Percentiles rank a stretch among this genome's conserved stretches.
Evolutionary conservation across 202 grass and related monocot genomes (phyloP).

Genomic region (Panicum hallii): DNA sequence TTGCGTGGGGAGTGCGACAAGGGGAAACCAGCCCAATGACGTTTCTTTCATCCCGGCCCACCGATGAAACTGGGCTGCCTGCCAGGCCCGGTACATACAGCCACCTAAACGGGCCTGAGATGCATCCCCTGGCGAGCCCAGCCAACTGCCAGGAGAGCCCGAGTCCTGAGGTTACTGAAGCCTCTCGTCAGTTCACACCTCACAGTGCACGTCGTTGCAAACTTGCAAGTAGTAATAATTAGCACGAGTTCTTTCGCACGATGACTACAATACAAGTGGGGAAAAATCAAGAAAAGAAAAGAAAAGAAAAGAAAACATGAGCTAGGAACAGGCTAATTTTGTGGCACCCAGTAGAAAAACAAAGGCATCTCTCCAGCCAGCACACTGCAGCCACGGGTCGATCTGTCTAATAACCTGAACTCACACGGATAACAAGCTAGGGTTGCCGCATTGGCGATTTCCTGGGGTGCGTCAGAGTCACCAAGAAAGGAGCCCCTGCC

Average conservation of each 20-base stretch:
- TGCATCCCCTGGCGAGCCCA: no score
- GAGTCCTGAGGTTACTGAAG: no score
- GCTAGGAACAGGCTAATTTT: conserved; percentile 55
- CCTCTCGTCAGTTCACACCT: no score
- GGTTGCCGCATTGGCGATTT: not conserved
- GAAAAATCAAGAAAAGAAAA: not conserved
- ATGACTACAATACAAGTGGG: conserved; percentile 36
- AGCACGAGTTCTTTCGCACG: conserved; percentile 38
- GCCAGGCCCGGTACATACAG: no score
- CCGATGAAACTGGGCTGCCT: no score
- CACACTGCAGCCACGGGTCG: conserved; percentile 24
- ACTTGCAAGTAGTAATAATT: conserved; percentile 22
- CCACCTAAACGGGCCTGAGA: no score
- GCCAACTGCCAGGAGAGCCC: no score
- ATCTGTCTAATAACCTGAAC: conserved; percentile 38
- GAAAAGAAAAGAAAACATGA: not conserved
- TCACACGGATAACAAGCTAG: not conserved
- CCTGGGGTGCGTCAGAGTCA: not conserved
- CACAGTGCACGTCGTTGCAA: not conserved
- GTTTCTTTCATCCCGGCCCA: no score
- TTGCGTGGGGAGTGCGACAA: no score
- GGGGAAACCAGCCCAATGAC: no score
- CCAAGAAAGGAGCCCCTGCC: not conserved
- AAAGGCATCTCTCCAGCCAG: conserved; percentile 22
- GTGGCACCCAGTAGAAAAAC: conserved; percentile 25